Conservation (phyloP, 208 protist genomes). For the Acanthamoeba healyi region DNA sequence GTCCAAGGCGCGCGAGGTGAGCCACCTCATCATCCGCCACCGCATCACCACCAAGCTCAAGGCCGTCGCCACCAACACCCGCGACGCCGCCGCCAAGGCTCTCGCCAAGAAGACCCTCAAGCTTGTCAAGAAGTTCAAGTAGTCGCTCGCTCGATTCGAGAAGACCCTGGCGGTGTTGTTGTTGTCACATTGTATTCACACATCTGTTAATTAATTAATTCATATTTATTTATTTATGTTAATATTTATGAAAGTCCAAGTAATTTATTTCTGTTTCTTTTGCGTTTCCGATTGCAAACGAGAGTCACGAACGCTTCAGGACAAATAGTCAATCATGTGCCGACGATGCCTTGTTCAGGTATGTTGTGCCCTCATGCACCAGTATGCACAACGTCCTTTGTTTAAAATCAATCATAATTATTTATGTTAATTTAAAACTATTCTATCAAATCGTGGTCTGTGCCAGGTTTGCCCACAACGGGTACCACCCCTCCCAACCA, state of each 20-base stretch:
- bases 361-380: too few species aligned
- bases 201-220: too few species aligned
- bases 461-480: conserved; percentile 18
- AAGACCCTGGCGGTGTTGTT: background rate
- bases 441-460: too few species aligned
- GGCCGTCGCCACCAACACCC: background rate
- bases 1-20: conserved; percentile 36
- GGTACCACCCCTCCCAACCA: background rate
- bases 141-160: too few species aligned
- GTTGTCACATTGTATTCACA: too few species aligned
- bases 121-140: conserved; percentile 51
- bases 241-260: background rate
- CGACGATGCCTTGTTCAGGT: conserved; percentile 54
- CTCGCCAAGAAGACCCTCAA: conserved; percentile 66
- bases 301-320: too few species aligned
- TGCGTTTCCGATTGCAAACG: too few species aligned
- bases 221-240: background rate
- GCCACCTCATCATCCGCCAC: conserved; percentile 8
- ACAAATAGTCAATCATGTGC: conserved; percentile 15
- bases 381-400: too few species aligned
- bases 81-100: conserved; percentile 31
- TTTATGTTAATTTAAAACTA: too few species aligned
- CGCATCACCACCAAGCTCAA: conserved; percentile 24
- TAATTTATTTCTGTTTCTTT: background rate
- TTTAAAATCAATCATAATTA: background rate